A percentile compares a stretch with the other conserved stretches of the same genome.
Conservation (phyloP, 192 early-diverging fungal genomes). For the Chytriomyces sp. region DNA sequence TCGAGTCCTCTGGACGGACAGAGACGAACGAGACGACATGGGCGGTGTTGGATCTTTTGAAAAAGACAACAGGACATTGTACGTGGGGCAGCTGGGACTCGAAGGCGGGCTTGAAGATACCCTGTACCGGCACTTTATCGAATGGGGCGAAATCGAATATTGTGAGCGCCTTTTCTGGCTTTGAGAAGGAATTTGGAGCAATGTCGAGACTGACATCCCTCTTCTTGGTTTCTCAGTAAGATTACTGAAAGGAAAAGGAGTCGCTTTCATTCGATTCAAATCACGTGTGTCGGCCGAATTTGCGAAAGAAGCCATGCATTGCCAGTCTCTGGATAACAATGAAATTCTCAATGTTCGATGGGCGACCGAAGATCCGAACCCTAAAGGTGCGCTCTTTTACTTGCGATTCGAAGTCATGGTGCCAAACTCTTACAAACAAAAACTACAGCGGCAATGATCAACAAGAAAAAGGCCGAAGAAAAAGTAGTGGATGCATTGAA, state of each 20-base stretch:
- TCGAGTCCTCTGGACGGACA: conserved; percentile 7
- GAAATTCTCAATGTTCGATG: conserved; percentile 78
- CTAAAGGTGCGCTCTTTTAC: conserved; percentile 37
- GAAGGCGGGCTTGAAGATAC: conserved; percentile 42
- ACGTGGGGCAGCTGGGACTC: conserved; percentile 68
- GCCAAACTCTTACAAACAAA: conserved; percentile 5
- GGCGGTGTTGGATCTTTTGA: conserved; percentile 83
- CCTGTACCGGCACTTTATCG: conserved; percentile 69
- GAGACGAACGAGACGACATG: conserved; percentile 64
- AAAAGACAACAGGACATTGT: conserved; percentile 73
- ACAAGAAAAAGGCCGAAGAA: conserved; percentile 66
- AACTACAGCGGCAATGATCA: conserved; percentile 42
- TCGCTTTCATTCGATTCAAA: conserved; percentile 84
- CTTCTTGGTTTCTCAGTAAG: conserved; percentile 64
- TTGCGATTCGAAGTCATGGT: neutral
- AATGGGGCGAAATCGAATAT: conserved; percentile 79
- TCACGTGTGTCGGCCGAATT: conserved; percentile 78
- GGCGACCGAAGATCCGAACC: conserved; percentile 86
- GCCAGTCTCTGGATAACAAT: conserved; percentile 76
- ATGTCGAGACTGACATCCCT: conserved; percentile 9
- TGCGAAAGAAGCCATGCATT: conserved; percentile 87
- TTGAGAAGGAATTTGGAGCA: too few species aligned
- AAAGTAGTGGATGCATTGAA: conserved; percentile 60
- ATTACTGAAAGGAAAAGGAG: conserved; percentile 69
- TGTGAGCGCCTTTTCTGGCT: conserved; percentile 46